phyloP scores from a whole-genome alignment of 2,329 filamentous ascomycete genomes.

The Colletotrichum somersetense region DNA sequence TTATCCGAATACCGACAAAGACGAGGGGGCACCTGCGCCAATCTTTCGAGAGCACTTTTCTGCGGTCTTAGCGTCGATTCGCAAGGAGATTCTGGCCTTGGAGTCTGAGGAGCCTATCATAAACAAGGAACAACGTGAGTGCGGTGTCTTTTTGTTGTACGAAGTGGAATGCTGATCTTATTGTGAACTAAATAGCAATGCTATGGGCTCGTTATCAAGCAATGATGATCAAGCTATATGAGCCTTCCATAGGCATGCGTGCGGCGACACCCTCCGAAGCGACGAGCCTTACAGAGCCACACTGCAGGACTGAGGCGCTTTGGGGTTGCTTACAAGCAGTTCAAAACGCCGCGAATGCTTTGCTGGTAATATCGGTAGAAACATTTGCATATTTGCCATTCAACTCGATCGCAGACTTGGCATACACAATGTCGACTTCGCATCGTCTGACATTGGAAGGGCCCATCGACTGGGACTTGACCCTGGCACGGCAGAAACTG shows the following conservation, averaged over 20 bases:
- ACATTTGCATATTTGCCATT: slow-evolving; percentile 50
- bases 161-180: background rate
- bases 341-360: slow-evolving; percentile 47
- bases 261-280: slow-evolving; percentile 39
- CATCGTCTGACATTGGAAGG: slow-evolving; percentile 53
- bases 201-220: slow-evolving; percentile 52
- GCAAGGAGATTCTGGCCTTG: slow-evolving; percentile 51
- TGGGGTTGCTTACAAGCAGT: slow-evolving; percentile 53
- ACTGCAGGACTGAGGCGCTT: slow-evolving; percentile 51
- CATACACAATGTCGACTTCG: slow-evolving; percentile 52
- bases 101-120: slow-evolving; percentile 15
- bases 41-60: slow-evolving; percentile 47
- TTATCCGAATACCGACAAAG: slow-evolving; percentile 44
- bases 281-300: slow-evolving; percentile 39
- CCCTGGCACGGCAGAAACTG: slow-evolving; percentile 49
- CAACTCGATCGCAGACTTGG: slow-evolving; percentile 46
- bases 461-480: slow-evolving; percentile 53
- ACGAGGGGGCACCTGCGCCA: slow-evolving; percentile 7
- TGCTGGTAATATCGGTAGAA: slow-evolving; percentile 45
- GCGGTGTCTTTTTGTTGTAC: accelerated
- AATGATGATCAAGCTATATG: slow-evolving; percentile 53
- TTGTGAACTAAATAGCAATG: slow-evolving; percentile 44
- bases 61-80: slow-evolving; percentile 51
- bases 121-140: slow-evolving; percentile 21
- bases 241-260: slow-evolving; percentile 52